These are phyloP conservation scores for Bassia scoparia DNA, from an alignment of 148 eudicot genomes.

Conservation along the genomic window DNA sequence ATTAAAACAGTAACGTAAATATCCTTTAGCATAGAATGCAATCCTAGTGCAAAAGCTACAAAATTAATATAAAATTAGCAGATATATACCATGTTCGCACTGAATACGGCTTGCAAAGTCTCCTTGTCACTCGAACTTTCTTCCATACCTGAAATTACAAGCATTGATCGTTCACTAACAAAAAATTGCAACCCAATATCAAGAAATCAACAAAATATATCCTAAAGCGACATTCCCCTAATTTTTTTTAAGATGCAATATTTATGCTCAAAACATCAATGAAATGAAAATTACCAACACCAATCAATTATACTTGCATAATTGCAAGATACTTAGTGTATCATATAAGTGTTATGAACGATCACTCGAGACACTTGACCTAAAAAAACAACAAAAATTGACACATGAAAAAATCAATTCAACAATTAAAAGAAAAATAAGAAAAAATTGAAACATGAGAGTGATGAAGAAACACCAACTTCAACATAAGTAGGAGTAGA, in stretches of 20 bases:
- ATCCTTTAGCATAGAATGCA: neutral
- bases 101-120: constrained; percentile 56
- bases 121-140: constrained; percentile 40
- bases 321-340: neutral
- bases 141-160: constrained; percentile 45
- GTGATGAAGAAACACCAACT: no score
- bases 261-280: neutral
- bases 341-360: no score
- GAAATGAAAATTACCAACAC: neutral
- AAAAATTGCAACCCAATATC: neutral
- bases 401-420: no score
- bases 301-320: neutral
- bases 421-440: no score
- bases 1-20: neutral
- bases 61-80: neutral
- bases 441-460: no score
- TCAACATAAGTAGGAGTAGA: no score
- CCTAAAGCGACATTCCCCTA: neutral
- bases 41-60: neutral
- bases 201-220: neutral
- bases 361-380: no score
- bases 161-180: neutral
- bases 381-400: no score
- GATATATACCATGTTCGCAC: constrained; percentile 69
- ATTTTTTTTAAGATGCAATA: neutral